These are phyloP conservation scores for Thyridium curvatum DNA, from an alignment of 2,329 filamentous ascomycete species.

Conservation along the genomic window DNA sequence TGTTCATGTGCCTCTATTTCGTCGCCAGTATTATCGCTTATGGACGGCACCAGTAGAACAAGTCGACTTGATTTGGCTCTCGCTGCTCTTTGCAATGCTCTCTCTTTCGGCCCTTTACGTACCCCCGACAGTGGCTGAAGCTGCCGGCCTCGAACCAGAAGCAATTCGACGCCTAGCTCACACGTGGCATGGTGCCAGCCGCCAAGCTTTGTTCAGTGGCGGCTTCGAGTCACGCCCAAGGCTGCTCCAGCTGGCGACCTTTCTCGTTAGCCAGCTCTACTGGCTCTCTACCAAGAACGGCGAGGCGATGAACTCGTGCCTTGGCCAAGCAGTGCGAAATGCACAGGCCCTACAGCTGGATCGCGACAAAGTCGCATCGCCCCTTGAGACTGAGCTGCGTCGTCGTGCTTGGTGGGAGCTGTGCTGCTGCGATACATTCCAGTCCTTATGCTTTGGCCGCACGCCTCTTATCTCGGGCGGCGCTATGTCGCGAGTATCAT, in stretches of 20 bases:
- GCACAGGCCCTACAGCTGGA: too few relatives aligned
- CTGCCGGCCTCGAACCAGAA: constrained; percentile 11
- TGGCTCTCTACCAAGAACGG: constrained; percentile 23
- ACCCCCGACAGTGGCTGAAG: constrained; percentile 3
- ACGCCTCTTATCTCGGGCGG: constrained; percentile 4
- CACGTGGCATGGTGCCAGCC: constrained; percentile 19
- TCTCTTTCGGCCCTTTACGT: constrained; percentile 19
- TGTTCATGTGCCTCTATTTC: constrained; percentile 10
- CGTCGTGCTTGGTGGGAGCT: constrained; percentile 12
- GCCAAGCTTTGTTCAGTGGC: constrained; percentile 19
- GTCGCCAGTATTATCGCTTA: constrained; percentile 15
- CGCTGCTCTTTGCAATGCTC: constrained; percentile 20
- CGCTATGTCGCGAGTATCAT: constrained; percentile 1
- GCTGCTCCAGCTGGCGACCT: constrained; percentile 19
- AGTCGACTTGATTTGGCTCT: constrained; percentile 21
- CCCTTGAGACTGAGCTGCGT: constrained; percentile 9
- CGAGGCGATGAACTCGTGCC: constrained; percentile 20
- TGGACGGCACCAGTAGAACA: constrained; percentile 16
- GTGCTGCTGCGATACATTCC: constrained; percentile 9
- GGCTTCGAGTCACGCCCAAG: constrained; percentile 18
- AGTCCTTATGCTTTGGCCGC: constrained; percentile 9
- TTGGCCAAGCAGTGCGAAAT: constrained; percentile 1
- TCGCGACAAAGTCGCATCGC: too few relatives aligned
- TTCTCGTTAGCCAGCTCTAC: constrained; percentile 20
- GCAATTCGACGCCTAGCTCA: constrained; percentile 13